Evolutionary conservation across 257 asterid species (phyloP).

Genomic region (Solanum boliviense): DNA sequence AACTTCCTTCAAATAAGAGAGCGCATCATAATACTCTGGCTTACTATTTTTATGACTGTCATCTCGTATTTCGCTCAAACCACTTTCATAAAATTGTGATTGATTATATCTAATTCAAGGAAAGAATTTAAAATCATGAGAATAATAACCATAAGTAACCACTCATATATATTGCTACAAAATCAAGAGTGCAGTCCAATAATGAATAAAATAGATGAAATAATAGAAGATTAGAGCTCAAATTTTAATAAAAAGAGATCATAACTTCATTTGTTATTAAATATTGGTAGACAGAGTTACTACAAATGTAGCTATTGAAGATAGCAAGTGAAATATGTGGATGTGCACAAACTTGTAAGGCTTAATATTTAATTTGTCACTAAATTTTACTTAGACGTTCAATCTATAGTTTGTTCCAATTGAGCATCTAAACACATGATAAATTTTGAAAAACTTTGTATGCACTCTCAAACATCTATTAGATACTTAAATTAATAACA

Average conservation of each 20-base stretch:
- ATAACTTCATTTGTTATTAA: no score
- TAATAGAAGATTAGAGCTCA: not conserved
- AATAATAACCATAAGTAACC: not conserved
- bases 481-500: no score
- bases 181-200: not conserved
- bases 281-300: no score
- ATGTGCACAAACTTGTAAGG: not conserved
- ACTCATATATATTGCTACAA: not conserved
- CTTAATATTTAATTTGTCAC: no score
- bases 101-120: slow-evolving; percentile 38
- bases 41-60: slow-evolving; percentile 26
- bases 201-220: not conserved
- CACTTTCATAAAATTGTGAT: slow-evolving; percentile 38
- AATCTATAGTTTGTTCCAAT: no score
- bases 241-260: no score
- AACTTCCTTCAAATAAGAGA: slow-evolving; percentile 81
- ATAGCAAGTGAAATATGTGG: not conserved
- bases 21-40: slow-evolving; percentile 74
- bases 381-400: no score
- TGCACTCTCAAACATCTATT: no score
- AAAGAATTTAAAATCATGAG: not conserved
- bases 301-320: not conserved
- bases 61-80: slow-evolving; percentile 12
- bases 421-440: no score
- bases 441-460: no score